Conservation (phyloP, 306 rosid genomes). For the Malus sieversii region DNA sequence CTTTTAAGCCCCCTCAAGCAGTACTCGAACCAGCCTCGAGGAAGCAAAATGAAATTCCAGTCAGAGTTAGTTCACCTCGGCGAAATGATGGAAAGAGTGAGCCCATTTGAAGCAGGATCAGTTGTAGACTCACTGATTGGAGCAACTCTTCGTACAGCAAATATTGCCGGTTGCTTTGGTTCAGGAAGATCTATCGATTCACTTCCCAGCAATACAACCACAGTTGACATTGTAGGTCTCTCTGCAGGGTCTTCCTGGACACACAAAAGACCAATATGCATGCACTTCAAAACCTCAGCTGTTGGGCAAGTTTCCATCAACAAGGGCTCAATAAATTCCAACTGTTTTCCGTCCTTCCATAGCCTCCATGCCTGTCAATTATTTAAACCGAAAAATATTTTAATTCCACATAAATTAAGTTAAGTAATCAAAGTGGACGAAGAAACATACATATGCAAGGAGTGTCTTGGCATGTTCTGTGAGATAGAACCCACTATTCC, state of each 20-base stretch:
- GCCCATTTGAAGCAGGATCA: background rate
- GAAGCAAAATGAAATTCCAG: too few relatives aligned
- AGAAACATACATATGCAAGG: conserved; percentile 36
- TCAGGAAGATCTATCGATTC: conserved; percentile 29
- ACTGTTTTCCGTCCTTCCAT: conserved; percentile 37
- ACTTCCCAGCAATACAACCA: conserved; percentile 28
- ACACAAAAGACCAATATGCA: conserved; percentile 35
- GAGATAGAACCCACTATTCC: conserved; percentile 30
- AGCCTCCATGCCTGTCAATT: conserved; percentile 42
- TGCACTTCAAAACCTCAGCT: conserved; percentile 26
- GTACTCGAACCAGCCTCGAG: too few relatives aligned
- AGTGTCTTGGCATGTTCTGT: conserved; percentile 35
- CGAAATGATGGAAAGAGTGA: background rate
- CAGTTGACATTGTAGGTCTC: conserved; percentile 43
- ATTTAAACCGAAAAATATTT: background rate
- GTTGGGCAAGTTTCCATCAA: conserved; percentile 15
- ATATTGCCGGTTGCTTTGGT: conserved; percentile 42
- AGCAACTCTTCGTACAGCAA: conserved; percentile 18
- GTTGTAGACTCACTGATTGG: conserved; percentile 4
- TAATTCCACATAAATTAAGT: background rate
- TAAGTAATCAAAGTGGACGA: background rate
- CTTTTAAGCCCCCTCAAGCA: too few relatives aligned
- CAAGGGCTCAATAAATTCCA: conserved; percentile 37
- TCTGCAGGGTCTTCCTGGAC: conserved; percentile 24
- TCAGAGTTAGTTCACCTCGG: conserved; percentile 5